Evolutionary conservation across 805 yeast genomes (phyloP).

Genomic region (Diddensiella santjacobensis): DNA sequence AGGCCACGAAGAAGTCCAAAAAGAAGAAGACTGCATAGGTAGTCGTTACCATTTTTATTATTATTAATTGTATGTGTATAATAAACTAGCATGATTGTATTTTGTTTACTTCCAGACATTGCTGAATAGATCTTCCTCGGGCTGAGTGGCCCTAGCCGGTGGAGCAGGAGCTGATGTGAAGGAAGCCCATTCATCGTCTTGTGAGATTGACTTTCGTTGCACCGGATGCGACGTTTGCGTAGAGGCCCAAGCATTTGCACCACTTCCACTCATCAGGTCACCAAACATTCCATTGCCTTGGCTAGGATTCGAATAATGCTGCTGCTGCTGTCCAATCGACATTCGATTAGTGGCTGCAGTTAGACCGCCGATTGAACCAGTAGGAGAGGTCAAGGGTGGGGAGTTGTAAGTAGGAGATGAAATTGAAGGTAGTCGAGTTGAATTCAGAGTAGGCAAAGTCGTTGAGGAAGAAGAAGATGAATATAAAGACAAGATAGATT

Average conservation of each 20-base stretch:
- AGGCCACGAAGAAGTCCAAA: constrained; percentile 16
- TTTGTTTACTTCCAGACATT: constrained; percentile 36
- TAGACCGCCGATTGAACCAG: neutral
- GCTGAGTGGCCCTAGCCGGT: constrained; percentile 17
- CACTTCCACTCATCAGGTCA: neutral
- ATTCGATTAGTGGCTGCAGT: neutral
- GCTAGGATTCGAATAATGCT: neutral
- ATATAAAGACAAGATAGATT: constrained; percentile 85
- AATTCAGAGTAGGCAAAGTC: neutral
- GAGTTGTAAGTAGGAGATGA: neutral
- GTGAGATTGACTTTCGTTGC: neutral
- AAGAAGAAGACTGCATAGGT: constrained; percentile 9
- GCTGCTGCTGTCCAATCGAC: constrained; percentile 1
- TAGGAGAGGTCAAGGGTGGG: neutral
- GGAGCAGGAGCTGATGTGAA: constrained; percentile 24
- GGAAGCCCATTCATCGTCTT: constrained; percentile 22
- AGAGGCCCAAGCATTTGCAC: constrained; percentile 18
- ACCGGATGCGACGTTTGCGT: constrained; percentile 13
- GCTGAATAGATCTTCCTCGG: constrained; percentile 35
- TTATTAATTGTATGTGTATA: neutral
- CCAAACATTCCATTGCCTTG: neutral
- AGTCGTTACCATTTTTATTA: neutral
- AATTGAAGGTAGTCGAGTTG: constrained; percentile 2
- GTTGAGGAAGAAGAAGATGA: constrained; percentile 21
- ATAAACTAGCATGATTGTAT: neutral